Evolutionary conservation across 345 rosid species (phyloP), one percentile per base, ranked within the genome.

Genomic region (Anastatica hierochuntica): DNA sequence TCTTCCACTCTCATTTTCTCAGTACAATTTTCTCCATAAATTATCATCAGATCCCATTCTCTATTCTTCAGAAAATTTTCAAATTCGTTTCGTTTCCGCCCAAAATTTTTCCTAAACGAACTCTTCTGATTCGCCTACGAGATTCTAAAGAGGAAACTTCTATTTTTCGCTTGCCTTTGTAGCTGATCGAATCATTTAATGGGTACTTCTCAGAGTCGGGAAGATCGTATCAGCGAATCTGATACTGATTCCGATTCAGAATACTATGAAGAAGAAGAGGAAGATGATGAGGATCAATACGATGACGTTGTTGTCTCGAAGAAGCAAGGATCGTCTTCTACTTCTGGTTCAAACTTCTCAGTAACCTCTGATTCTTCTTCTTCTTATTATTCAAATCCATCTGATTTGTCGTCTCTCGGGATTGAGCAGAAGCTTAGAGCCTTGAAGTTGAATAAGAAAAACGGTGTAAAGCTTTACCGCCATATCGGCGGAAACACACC

Each of bases 401-500:
- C 37, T 37, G 29, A 36, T 49, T 52, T 67, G 2, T 42, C 75
- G 16, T 46, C 49, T 29, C 80, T 74, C 34, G 81, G 76, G 13
- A 75, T 89, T 40, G 95, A 85, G 48, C 34, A 75, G 23, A 80
- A 66, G 55, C 77, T 90, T 11, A 79, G 71, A 56, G 76, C 86
- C 14, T 69, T 90, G 8, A 78, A 73, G 51, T 46, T 83, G 37
- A 83, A 83, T 58, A 43, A 62, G 39, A 75, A 49, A 52, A 73
- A 79, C 58, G 75, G 78, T 6, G 96, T 90, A 7, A 90, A 86
- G 81, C 90, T 86, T 18, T 82, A 86, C 61, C 87, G 82, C 26
- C 89, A 90, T 29, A 60, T 86, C 20, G 95, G 95, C 9, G 98
- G 96, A 17, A 79, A 74, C 74, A 79, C 94, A 13, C 95, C 96